phyloP scores from a whole-genome alignment of 352 stramenopile genomes.

The Globisporangium uncinulatum region DNA sequence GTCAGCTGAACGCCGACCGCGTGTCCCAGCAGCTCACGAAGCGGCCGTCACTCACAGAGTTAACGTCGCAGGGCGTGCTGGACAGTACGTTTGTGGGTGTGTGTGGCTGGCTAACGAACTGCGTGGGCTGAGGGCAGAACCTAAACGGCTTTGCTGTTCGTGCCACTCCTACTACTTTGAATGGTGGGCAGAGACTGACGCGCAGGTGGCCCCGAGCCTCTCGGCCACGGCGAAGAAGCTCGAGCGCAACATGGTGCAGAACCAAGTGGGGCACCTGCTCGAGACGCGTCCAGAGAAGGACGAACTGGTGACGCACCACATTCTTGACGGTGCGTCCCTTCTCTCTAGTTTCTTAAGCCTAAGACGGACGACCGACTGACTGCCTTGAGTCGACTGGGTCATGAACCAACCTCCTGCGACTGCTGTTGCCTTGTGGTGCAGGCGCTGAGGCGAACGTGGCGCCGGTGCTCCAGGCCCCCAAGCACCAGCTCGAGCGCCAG shows the following conservation, averaged over 20 bases:
- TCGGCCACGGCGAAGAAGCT: slow-evolving; percentile 75
- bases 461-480: slow-evolving; percentile 60
- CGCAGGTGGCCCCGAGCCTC: slow-evolving; percentile 53
- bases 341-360: neutral
- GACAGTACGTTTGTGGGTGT: slow-evolving; percentile 26
- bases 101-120: too few species aligned
- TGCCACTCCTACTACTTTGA: too few species aligned
- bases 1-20: slow-evolving; percentile 68
- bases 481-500: slow-evolving; percentile 68
- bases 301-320: slow-evolving; percentile 71
- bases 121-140: too few species aligned
- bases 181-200: slow-evolving; percentile 31
- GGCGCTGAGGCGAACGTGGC: slow-evolving; percentile 37
- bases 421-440: slow-evolving; percentile 8
- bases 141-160: too few species aligned
- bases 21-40: slow-evolving; percentile 70
- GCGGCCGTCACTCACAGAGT: slow-evolving; percentile 52
- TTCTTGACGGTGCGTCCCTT: slow-evolving; percentile 41
- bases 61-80: slow-evolving; percentile 53
- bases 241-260: slow-evolving; percentile 69
- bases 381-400: too few species aligned
- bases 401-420: too few species aligned
- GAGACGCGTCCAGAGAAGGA: slow-evolving; percentile 75
- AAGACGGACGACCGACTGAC: too few species aligned
- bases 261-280: slow-evolving; percentile 76